phyloP scores from a whole-genome alignment of 768 basidiomycete species.

The Fibroporia radiculosa region DNA sequence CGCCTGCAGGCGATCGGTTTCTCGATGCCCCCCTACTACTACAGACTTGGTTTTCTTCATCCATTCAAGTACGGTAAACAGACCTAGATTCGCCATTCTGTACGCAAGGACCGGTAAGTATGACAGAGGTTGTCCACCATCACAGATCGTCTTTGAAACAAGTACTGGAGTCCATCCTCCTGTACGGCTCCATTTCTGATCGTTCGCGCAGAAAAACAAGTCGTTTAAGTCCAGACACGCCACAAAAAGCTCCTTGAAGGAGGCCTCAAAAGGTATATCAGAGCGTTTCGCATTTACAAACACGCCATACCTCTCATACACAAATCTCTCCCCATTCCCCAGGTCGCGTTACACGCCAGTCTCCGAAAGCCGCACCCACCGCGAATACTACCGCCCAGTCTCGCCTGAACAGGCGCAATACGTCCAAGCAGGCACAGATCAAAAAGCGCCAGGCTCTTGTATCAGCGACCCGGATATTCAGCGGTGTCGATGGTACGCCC shows the following conservation, averaged over 20 bases:
- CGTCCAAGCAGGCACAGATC: conserved; percentile 75
- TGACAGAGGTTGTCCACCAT: conserved; percentile 46
- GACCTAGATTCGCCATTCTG: too few relatives aligned
- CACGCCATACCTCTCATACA: background rate
- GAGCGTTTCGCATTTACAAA: background rate
- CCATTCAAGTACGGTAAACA: too few relatives aligned
- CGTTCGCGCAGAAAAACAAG: conserved; percentile 67
- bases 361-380: conserved; percentile 42
- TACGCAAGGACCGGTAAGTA: too few relatives aligned
- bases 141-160: conserved; percentile 87
- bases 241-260: conserved; percentile 77
- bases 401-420: conserved; percentile 73
- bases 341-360: conserved; percentile 54
- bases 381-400: conserved; percentile 55
- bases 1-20: too few relatives aligned
- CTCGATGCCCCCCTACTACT: too few relatives aligned
- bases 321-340: conserved; percentile 1
- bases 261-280: conserved; percentile 71
- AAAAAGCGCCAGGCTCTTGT: conserved; percentile 63
- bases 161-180: conserved; percentile 27
- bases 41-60: too few relatives aligned
- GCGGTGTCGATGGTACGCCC: conserved; percentile 69
- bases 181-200: conserved; percentile 1
- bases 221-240: conserved; percentile 88
- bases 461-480: conserved; percentile 71